phyloP scores from a whole-genome alignment of 495 filamentous ascomycete species.

The Penicillium canariense region DNA sequence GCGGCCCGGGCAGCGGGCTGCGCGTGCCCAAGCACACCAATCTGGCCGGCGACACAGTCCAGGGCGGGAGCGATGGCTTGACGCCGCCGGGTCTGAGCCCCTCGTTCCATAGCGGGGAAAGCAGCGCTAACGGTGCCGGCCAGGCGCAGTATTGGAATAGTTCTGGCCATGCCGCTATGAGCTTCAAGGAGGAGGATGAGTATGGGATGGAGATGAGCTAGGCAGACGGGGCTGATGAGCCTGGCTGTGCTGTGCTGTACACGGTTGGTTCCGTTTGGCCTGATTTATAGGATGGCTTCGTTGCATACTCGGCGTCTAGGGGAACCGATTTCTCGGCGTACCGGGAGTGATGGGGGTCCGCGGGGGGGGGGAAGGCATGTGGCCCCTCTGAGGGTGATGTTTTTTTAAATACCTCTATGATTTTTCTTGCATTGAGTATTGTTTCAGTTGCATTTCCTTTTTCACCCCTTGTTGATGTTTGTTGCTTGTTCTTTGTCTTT shows the following conservation, averaged over 20 bases:
- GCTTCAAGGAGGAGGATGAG: slow-evolving; percentile 91
- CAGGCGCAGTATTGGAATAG: slow-evolving; percentile 70
- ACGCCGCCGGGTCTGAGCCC: slow-evolving; percentile 70
- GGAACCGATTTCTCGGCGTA: slow-evolving; percentile 34
- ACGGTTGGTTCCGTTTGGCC: neutral
- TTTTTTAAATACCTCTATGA: slow-evolving; percentile 18
- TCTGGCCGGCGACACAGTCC: slow-evolving; percentile 73
- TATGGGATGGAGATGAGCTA: slow-evolving; percentile 77
- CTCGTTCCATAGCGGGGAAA: slow-evolving; percentile 58
- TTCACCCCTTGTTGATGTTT: neutral
- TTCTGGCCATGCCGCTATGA: slow-evolving; percentile 62
- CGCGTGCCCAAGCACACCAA: slow-evolving; percentile 93
- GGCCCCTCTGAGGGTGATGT: slow-evolving; percentile 19
- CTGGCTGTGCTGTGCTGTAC: neutral
- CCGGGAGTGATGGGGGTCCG: slow-evolving; percentile 33
- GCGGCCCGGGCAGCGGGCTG: slow-evolving; percentile 78
- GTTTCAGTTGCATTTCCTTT: slow-evolving; percentile 18
- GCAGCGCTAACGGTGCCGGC: slow-evolving; percentile 50
- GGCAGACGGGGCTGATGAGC: slow-evolving; percentile 6
- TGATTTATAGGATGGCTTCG: slow-evolving; percentile 29
- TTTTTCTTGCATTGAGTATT: slow-evolving; percentile 23
- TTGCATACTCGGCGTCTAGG: slow-evolving; percentile 45
- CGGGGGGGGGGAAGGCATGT: too few species aligned
- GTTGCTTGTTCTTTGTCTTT: neutral
- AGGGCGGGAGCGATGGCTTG: slow-evolving; percentile 42